phyloP scores from a whole-genome alignment of 495 filamentous ascomycete genomes.

The Xylaria cubensis region DNA sequence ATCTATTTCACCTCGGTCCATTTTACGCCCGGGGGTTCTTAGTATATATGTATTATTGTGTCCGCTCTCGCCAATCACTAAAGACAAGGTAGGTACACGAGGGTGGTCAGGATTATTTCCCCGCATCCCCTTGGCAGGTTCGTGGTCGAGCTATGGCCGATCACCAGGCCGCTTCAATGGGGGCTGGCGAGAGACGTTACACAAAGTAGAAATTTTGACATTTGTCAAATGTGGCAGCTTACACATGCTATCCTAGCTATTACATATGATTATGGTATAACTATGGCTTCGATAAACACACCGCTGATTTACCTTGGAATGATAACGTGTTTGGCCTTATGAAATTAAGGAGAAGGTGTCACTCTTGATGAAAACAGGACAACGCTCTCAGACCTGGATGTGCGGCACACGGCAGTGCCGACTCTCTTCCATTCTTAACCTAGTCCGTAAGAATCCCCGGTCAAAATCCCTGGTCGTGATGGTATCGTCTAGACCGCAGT shows the following conservation, averaged over 20 bases:
- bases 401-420: background rate
- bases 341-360: background rate
- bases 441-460: background rate
- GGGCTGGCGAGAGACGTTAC: background rate
- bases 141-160: background rate
- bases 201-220: background rate
- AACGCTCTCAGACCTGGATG: background rate
- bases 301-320: background rate
- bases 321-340: background rate
- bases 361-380: background rate
- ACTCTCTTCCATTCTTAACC: background rate
- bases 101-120: conserved; percentile 7
- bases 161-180: conserved; percentile 3
- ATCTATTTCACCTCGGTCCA: background rate
- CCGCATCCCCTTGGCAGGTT: conserved; percentile 13
- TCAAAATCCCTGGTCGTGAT: background rate
- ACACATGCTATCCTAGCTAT: background rate
- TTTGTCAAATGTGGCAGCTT: background rate
- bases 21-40: background rate
- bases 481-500: background rate
- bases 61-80: background rate
- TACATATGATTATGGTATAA: background rate
- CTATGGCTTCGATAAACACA: background rate
- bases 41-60: conserved; percentile 16
- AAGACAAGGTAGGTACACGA: background rate